A percentile compares a stretch with the other conserved stretches of the same genome.
These are phyloP conservation scores for Colletotrichum spinosum DNA, from an alignment of 2,329 filamentous ascomycete species.

Conservation along the genomic window DNA sequence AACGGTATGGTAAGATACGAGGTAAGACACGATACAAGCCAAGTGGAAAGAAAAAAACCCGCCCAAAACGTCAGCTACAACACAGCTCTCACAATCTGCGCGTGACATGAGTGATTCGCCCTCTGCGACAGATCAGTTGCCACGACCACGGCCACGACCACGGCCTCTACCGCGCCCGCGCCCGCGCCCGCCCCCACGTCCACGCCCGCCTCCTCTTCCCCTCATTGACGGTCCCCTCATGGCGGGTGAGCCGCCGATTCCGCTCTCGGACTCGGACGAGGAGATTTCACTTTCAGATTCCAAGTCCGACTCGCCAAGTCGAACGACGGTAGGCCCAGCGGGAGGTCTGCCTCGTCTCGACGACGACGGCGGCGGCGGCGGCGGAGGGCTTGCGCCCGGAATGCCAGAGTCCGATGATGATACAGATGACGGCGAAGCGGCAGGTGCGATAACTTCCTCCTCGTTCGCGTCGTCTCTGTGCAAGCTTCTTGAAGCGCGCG, in stretches of 20 bases:
- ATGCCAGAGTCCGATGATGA: slow-evolving; percentile 31
- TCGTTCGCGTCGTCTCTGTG: slow-evolving; percentile 11
- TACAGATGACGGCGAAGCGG: slow-evolving; percentile 8
- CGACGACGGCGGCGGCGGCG: slow-evolving; percentile 14
- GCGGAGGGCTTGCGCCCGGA: slow-evolving; percentile 21
- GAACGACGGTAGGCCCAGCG: slow-evolving; percentile 28
- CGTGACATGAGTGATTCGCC: no score
- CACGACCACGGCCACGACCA: slow-evolving; percentile 8
- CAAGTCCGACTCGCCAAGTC: slow-evolving; percentile 33
- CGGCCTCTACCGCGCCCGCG: slow-evolving; percentile 26
- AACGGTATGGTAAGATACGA: no score
- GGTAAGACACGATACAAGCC: no score
- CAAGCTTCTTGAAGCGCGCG: slow-evolving; percentile 1
- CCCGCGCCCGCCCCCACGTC: slow-evolving; percentile 17
- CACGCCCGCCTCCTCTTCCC: slow-evolving; percentile 5
- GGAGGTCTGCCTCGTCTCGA: slow-evolving; percentile 19
- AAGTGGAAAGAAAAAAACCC: no score
- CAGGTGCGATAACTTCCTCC: slow-evolving; percentile 12
- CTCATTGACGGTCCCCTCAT: slow-evolving; percentile 3
- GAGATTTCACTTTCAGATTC: slow-evolving; percentile 33
- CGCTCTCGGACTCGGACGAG: slow-evolving; percentile 29
- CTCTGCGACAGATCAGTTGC: no score
- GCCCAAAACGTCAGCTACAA: background rate
- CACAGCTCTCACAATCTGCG: no score
- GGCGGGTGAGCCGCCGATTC: slow-evolving; percentile 14